A percentile compares a stretch with the other conserved stretches of the same genome.
Evolutionary conservation across 2,329 filamentous ascomycete genomes (phyloP).

Genomic region (Colletotrichum sp.): DNA sequence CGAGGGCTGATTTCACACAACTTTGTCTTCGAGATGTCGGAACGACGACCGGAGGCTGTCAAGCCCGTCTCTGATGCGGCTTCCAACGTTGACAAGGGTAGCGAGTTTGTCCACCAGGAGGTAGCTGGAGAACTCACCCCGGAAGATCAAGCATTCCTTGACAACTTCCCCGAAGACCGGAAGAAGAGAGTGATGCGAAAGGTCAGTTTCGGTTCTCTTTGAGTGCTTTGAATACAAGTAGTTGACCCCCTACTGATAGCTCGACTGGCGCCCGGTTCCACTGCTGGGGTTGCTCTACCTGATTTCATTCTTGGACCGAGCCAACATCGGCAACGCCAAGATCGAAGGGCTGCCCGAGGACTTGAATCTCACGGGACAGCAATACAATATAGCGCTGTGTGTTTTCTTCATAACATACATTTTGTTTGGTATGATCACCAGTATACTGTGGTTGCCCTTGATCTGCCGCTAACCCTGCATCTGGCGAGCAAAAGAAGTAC

Average conservation of each 20-base stretch:
- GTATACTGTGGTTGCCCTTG: no score
- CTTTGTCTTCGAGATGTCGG: background rate
- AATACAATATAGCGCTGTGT: constrained; percentile 54
- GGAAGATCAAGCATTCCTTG: background rate
- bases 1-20: background rate
- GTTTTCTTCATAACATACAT: constrained; percentile 72
- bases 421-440: constrained; percentile 47
- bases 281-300: constrained; percentile 63
- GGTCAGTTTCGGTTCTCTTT: background rate
- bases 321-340: constrained; percentile 57
- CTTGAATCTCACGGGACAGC: constrained; percentile 55
- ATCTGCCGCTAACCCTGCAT: background rate
- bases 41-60: background rate
- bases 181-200: background rate
- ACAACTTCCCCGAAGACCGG: background rate
- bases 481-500: constrained; percentile 38
- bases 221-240: background rate
- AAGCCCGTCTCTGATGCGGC: background rate
- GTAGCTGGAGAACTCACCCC: background rate
- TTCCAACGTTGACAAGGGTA: background rate
- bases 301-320: constrained; percentile 61
- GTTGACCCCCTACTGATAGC: background rate
- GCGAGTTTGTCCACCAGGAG: background rate
- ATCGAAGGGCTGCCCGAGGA: constrained; percentile 39
- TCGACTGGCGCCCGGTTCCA: constrained; percentile 31